Evolutionary conservation across 345 rosid species (phyloP).

Genomic region (Trapa bicornis): DNA sequence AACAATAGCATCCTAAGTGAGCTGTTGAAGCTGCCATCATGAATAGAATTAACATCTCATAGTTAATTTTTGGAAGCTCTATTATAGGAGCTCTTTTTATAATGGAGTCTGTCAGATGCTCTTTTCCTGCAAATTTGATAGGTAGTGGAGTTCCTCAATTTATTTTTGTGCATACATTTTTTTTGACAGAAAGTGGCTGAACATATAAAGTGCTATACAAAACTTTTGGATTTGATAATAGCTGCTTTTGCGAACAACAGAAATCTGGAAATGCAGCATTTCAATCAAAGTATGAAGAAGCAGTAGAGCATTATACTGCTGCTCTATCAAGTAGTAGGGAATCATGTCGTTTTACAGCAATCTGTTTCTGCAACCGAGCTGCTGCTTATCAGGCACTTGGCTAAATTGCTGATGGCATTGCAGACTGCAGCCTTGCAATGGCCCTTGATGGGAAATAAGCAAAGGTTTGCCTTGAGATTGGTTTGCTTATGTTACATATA

Average conservation of each 20-base stretch:
- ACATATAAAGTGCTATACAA: too few relatives aligned
- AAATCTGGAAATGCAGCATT: slow-evolving; percentile 83
- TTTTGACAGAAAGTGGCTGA: too few relatives aligned
- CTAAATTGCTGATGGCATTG: slow-evolving; percentile 82
- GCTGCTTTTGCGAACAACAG: slow-evolving; percentile 22
- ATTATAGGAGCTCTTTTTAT: neutral
- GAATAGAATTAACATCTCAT: neutral
- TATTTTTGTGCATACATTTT: too few relatives aligned
- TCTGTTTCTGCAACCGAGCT: slow-evolving; percentile 91
- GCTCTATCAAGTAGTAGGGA: slow-evolving; percentile 65
- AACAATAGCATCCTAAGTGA: too few relatives aligned
- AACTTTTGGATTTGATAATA: neutral
- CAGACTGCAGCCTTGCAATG: slow-evolving; percentile 90
- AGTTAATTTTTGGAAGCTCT: neutral
- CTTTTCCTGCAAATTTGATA: too few relatives aligned
- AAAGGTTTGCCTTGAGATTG: slow-evolving; percentile 40
- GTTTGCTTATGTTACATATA: neutral
- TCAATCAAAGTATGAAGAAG: slow-evolving; percentile 52
- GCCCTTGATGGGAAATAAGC: slow-evolving; percentile 76
- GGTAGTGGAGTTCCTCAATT: too few relatives aligned
- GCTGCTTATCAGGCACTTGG: slow-evolving; percentile 85
- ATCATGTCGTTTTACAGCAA: slow-evolving; percentile 83
- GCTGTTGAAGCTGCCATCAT: too few relatives aligned
- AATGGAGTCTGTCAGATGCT: neutral
- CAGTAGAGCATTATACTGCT: slow-evolving; percentile 62